These are phyloP conservation scores for Trichoderma afroharzianum DNA, from an alignment of 2,329 filamentous ascomycete genomes.

Conservation along the genomic window DNA sequence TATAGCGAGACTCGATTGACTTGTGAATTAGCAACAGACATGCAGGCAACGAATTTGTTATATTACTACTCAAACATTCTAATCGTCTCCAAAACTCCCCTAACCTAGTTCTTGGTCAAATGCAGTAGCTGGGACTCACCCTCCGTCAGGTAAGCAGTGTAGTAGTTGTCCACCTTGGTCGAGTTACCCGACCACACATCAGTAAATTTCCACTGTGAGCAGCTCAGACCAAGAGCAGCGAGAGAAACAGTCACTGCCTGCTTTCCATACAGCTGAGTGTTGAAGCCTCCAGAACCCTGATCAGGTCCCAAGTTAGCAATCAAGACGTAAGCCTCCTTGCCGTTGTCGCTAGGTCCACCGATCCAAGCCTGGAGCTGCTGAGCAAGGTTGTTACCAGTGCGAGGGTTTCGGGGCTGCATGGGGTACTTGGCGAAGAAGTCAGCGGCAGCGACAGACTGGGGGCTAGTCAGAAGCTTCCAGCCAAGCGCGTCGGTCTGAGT, in stretches of 20 bases:
- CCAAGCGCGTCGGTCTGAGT: constrained; percentile 11
- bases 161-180: background rate
- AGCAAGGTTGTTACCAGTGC: constrained; percentile 14
- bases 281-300: constrained; percentile 12
- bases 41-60: background rate
- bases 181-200: constrained; percentile 17
- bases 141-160: constrained; percentile 13
- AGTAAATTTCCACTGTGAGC: constrained; percentile 5
- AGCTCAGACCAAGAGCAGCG: background rate
- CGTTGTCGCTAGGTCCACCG: constrained; percentile 8
- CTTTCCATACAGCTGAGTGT: background rate
- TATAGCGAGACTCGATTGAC: background rate
- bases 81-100: background rate
- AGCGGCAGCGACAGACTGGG: constrained; percentile 5
- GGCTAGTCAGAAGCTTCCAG: constrained; percentile 9
- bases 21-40: background rate
- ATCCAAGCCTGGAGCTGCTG: constrained; percentile 18
- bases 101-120: background rate
- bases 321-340: constrained; percentile 16
- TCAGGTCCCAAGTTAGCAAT: constrained; percentile 16
- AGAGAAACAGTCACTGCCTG: constrained; percentile 16
- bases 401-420: constrained; percentile 19
- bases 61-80: background rate
- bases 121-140: constrained; percentile 13
- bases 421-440: constrained; percentile 19